Percentiles rank a stretch among this genome's conserved stretches.
Evolutionary conservation across 2,329 filamentous ascomycete genomes (phyloP).

Genomic region (Piedraia hortae): DNA sequence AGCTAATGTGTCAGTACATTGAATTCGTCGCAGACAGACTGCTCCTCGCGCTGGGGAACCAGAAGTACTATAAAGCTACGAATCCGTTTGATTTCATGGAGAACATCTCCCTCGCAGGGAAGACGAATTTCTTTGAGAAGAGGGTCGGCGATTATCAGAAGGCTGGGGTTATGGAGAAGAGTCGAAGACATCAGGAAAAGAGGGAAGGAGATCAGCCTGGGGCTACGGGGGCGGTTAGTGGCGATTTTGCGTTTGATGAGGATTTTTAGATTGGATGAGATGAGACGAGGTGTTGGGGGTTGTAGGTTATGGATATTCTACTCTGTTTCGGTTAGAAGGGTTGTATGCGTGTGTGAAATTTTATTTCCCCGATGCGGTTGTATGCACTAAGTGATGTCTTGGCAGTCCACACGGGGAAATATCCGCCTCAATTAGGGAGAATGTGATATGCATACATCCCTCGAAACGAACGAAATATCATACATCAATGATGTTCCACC

Average conservation of each 20-base stretch:
- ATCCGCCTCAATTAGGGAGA: too few species aligned
- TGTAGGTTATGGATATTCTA: too few species aligned
- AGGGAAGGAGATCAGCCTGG: slow-evolving; percentile 14
- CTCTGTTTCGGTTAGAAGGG: too few species aligned
- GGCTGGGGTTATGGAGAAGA: slow-evolving; percentile 89
- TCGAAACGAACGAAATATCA: too few species aligned
- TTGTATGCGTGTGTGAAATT: too few species aligned
- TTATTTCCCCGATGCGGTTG: too few species aligned
- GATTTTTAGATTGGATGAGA: slow-evolving; percentile 91
- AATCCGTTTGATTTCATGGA: slow-evolving; percentile 99
- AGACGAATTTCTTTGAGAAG: slow-evolving; percentile 99
- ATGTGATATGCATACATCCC: too few species aligned
- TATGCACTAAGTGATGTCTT: too few species aligned
- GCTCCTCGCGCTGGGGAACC: slow-evolving; percentile 72
- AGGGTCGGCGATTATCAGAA: slow-evolving; percentile 98
- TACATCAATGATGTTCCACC: too few species aligned
- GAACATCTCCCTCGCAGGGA: slow-evolving; percentile 93
- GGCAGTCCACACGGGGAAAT: too few species aligned
- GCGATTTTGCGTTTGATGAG: slow-evolving; percentile 82
- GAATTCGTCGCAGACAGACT: slow-evolving; percentile 97
- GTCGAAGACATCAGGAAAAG: slow-evolving; percentile 23
- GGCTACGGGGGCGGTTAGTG: slow-evolving; percentile 19
- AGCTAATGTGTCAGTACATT: slow-evolving; percentile 98
- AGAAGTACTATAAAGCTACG: slow-evolving; percentile 70
- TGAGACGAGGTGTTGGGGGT: too few species aligned